Evolutionary conservation across 176 grass and related monocot species (phyloP), one percentile per base, ranked within the genome.

Genomic region (Zea mays): DNA sequence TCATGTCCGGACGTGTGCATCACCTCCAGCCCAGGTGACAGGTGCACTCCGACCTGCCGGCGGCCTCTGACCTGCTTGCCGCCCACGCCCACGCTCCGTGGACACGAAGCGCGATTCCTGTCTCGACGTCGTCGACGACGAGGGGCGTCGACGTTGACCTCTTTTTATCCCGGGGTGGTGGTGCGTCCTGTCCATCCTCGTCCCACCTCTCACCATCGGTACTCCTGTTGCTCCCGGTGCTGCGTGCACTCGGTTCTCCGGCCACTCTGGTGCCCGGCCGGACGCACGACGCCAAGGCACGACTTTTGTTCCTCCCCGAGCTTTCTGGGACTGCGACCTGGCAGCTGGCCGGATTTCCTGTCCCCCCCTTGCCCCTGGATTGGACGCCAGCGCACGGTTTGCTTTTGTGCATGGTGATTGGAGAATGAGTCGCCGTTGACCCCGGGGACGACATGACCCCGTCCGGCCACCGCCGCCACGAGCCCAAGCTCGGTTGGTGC

Each of bases 301-400:
- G 27, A 2, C 74, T 63, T 62, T 75, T 75, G 11, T 33, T 16
- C 35, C 54, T 2, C 8, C 39, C 52, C 38, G 51, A 16, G 36
- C 72, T 75, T 61, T 62, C 42, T 27, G 55, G 20, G 57, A 76
- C 34, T 33, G 74, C 74, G 74, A 76, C 59, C 56, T 35, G 34
- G 16, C 38, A n/a, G 16, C 7, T 67, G 64, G 62, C 33, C 33
- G 37, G 34, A 63, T 37, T 62, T 63, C 60, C 37, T 60, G 8
- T 10, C 16, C 3, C 19, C 59, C 59, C 4, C 2, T 39, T 60
- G 17, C 7, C 55, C 57, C 20, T 27, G 57, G 20, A 60, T 36
- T 35, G 60, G 33, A 33, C 60, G 34, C 11, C 34, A 6, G 60
- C 27, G 60, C 33, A 37, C 60, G 34, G 13, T 7, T 13, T 62